phyloP scores from a whole-genome alignment of 148 eudicot genomes.

The Dysphania ambrosioides region DNA sequence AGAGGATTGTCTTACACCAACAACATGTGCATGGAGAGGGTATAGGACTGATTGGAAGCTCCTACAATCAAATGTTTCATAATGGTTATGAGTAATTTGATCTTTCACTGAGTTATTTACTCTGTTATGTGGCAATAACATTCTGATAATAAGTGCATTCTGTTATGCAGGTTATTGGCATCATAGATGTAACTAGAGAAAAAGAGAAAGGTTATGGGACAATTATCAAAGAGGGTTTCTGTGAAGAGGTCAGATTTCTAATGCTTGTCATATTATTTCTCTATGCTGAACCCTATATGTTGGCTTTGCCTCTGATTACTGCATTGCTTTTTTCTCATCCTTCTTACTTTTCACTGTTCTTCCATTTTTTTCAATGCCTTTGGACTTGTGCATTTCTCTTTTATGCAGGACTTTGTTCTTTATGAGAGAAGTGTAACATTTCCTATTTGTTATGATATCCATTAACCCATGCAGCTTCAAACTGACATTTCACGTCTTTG shows the following conservation, averaged over 20 bases:
- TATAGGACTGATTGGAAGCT: not conserved
- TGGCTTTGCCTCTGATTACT: slow-evolving; percentile 3
- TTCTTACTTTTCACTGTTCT: not conserved
- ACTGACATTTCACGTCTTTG: slow-evolving; percentile 16
- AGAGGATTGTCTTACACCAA: not conserved
- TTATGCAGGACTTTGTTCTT: not conserved
- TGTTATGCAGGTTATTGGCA: slow-evolving; percentile 74
- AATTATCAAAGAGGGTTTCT: slow-evolving; percentile 82
- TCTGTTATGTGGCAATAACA: not conserved
- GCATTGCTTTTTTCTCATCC: not conserved
- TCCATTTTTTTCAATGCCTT: not conserved
- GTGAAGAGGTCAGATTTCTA: slow-evolving; percentile 75
- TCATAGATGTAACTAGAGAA: slow-evolving; percentile 71
- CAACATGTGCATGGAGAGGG: not conserved
- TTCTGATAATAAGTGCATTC: slow-evolving; percentile 2
- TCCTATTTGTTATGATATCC: not conserved
- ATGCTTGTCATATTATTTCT: slow-evolving; percentile 15
- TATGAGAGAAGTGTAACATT: slow-evolving; percentile 8
- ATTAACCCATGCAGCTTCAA: slow-evolving; percentile 9
- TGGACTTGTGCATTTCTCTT: not conserved
- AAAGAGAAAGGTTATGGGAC: slow-evolving; percentile 89
- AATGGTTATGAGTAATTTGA: not conserved
- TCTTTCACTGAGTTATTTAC: not conserved
- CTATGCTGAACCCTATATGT: not conserved
- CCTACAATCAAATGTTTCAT: not conserved